Evolutionary conservation across 495 filamentous ascomycete species (phyloP).

Genomic region (Daldinia loculata): DNA sequence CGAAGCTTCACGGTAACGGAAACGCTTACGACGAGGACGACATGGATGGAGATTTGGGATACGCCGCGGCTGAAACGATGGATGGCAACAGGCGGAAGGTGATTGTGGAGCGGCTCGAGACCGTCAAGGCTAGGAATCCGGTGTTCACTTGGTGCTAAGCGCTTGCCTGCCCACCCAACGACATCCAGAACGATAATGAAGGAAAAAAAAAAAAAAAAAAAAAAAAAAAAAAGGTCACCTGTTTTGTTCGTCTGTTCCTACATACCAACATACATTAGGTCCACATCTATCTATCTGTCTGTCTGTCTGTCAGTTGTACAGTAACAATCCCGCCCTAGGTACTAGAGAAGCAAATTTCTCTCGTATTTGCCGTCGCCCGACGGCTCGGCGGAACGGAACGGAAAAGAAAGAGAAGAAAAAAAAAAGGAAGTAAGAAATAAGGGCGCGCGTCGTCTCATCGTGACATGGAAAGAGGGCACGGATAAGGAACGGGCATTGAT

Average conservation of each 20-base stretch:
- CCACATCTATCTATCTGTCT: too few relatives aligned
- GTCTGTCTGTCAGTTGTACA: neutral
- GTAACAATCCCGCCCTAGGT: neutral
- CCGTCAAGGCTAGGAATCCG: slow-evolving; percentile 92
- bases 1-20: slow-evolving; percentile 50
- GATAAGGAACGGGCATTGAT: neutral
- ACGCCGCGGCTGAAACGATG: slow-evolving; percentile 92
- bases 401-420: neutral
- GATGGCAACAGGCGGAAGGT: slow-evolving; percentile 89
- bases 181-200: neutral
- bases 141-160: slow-evolving; percentile 96
- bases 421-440: neutral
- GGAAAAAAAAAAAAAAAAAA: neutral
- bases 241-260: neutral
- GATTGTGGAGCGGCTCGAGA: slow-evolving; percentile 94
- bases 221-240: neutral
- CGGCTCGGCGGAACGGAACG: slow-evolving; percentile 1
- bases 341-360: neutral
- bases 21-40: slow-evolving; percentile 59
- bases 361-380: neutral
- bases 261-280: too few relatives aligned
- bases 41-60: slow-evolving; percentile 90
- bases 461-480: neutral
- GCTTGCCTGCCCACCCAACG: neutral
- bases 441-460: neutral